These are phyloP conservation scores for Microbotryum saponariae DNA, from an alignment of 1,284 basidiomycete genomes.

Conservation along the genomic window DNA sequence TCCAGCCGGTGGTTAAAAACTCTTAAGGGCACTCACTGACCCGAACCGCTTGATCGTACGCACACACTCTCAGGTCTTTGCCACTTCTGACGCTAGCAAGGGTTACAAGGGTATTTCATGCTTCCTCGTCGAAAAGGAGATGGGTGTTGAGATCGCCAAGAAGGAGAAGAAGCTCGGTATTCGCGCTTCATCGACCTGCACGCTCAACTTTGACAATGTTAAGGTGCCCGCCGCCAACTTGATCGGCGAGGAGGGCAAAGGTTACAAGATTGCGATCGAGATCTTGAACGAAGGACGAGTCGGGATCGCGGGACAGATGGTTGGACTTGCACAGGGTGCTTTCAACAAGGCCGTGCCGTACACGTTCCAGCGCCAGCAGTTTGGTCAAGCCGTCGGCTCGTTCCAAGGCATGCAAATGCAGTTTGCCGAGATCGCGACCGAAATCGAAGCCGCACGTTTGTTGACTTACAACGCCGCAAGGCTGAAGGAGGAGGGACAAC, in stretches of 20 bases:
- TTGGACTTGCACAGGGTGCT: constrained; percentile 93
- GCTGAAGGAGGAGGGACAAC: constrained; percentile 71
- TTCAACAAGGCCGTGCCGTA: constrained; percentile 89
- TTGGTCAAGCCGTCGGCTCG: constrained; percentile 79
- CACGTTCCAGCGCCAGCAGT: constrained; percentile 87
- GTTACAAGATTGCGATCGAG: constrained; percentile 94
- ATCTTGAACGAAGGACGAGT: constrained; percentile 96
- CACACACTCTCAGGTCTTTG: constrained; percentile 61
- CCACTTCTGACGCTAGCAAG: constrained; percentile 86
- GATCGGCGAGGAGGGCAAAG: constrained; percentile 85
- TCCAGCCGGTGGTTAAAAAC: background rate
- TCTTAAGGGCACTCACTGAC: background rate
- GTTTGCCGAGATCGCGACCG: constrained; percentile 57
- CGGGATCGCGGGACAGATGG: constrained; percentile 75
- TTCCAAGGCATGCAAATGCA: constrained; percentile 97
- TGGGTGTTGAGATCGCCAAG: constrained; percentile 96
- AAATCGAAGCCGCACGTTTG: constrained; percentile 80
- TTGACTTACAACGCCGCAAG: constrained; percentile 96
- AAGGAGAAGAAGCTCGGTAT: constrained; percentile 99
- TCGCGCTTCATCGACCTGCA: constrained; percentile 91
- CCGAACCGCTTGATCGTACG: too few species aligned
- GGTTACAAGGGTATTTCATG: constrained; percentile 99
- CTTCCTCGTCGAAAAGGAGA: constrained; percentile 90
- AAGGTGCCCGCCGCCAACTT: constrained; percentile 87
- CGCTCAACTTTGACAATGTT: constrained; percentile 91